Evolutionary conservation across 2,329 filamentous ascomycete genomes (phyloP).

Genomic region (Cladophialophora immunda): DNA sequence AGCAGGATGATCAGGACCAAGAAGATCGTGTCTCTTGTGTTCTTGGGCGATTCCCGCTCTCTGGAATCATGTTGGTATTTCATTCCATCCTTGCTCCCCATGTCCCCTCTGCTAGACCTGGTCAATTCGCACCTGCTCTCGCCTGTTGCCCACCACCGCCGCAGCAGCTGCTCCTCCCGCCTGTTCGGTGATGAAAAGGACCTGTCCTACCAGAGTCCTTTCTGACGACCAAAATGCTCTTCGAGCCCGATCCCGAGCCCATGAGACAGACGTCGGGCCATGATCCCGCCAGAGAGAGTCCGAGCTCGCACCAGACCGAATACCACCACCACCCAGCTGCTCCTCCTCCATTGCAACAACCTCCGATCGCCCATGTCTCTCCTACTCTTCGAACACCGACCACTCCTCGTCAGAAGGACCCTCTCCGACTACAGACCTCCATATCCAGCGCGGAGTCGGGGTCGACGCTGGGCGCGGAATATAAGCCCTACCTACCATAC

Average conservation of each 20-base stretch:
- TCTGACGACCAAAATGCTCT: slow-evolving; percentile 26
- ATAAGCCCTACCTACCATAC: slow-evolving; percentile 30
- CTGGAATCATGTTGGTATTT: slow-evolving; percentile 35
- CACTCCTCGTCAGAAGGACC: slow-evolving; percentile 23
- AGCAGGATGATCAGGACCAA: slow-evolving; percentile 27
- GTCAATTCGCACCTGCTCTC: slow-evolving; percentile 21
- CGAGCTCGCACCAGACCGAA: slow-evolving; percentile 19
- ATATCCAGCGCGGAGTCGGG: slow-evolving; percentile 39
- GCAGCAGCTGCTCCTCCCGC: slow-evolving; percentile 19
- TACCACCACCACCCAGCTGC: slow-evolving; percentile 18
- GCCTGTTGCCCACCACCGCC: slow-evolving; percentile 9
- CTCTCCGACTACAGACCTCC: slow-evolving; percentile 33
- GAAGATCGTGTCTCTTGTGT: slow-evolving; percentile 27
- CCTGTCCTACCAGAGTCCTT: slow-evolving; percentile 7
- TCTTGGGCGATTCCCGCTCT: slow-evolving; percentile 24
- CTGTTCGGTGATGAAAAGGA: slow-evolving; percentile 28
- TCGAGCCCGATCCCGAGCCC: slow-evolving; percentile 25
- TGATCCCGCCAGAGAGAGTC: slow-evolving; percentile 18
- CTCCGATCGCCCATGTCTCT: slow-evolving; percentile 28
- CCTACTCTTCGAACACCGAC: slow-evolving; percentile 19
- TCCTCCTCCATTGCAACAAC: slow-evolving; percentile 15
- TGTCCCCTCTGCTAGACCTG: slow-evolving; percentile 31
- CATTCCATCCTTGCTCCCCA: slow-evolving; percentile 29
- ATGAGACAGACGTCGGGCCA: slow-evolving; percentile 33
- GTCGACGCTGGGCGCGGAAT: slow-evolving; percentile 34